Percentiles rank a stretch among this genome's conserved stretches.
Evolutionary conservation across 306 rosid genomes (phyloP).

Genomic region (Oxytropis ochrocephala): DNA sequence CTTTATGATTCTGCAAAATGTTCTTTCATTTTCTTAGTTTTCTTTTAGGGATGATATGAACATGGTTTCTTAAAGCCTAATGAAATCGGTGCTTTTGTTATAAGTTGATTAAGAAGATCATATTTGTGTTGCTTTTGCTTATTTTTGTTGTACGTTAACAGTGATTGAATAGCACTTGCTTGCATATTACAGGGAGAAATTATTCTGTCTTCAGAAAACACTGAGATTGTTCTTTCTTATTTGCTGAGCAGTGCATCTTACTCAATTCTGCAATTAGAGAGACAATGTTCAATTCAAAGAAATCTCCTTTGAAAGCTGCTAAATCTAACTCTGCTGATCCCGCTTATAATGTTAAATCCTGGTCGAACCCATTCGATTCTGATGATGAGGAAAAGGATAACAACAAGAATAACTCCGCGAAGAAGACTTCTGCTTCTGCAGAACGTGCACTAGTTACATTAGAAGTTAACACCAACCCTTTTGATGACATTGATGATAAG

Average conservation of each 20-base stretch:
- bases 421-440: constrained; percentile 42
- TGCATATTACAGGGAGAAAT: constrained; percentile 49
- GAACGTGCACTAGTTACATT: constrained; percentile 37
- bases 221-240: background rate
- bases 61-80: constrained; percentile 5
- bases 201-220: constrained; percentile 8
- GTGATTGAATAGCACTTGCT: constrained; percentile 15
- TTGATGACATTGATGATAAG: constrained; percentile 48
- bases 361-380: constrained; percentile 62
- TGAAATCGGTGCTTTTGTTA: background rate
- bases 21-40: background rate
- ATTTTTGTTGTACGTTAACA: background rate
- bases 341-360: constrained; percentile 41
- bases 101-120: background rate
- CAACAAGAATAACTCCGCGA: constrained; percentile 33
- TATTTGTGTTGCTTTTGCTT: constrained; percentile 14
- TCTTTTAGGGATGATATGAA: background rate
- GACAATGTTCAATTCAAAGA: constrained; percentile 72
- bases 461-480: constrained; percentile 59
- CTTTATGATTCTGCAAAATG: background rate
- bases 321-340: constrained; percentile 41
- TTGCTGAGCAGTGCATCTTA: constrained; percentile 1
- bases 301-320: constrained; percentile 50
- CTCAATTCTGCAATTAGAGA: constrained; percentile 4
- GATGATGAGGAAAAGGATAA: constrained; percentile 34